phyloP scores from a whole-genome alignment of 192 early-diverging fungal species.

The Thamnidium elegans region DNA sequence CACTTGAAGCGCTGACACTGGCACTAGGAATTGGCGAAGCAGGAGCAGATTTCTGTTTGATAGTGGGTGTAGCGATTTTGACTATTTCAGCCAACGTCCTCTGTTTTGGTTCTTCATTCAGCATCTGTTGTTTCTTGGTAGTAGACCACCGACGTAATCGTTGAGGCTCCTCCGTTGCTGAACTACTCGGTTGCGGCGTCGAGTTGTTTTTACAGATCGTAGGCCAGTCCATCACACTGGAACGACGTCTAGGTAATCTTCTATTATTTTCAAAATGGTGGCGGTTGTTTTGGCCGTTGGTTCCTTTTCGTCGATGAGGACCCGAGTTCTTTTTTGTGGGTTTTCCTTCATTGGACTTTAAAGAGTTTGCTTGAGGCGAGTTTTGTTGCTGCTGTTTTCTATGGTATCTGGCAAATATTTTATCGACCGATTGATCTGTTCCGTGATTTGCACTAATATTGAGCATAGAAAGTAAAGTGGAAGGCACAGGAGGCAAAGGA shows the following conservation, averaged over 20 bases:
- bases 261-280: background rate
- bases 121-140: constrained; percentile 2
- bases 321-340: background rate
- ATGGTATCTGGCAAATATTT: background rate
- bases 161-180: background rate
- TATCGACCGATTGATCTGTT: background rate
- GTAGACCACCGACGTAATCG: constrained; percentile 27
- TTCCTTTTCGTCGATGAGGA: background rate
- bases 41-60: background rate
- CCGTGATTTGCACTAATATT: background rate
- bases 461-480: background rate
- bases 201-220: background rate
- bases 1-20: too few relatives aligned
- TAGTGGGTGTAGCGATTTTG: background rate
- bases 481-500: constrained; percentile 6
- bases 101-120: constrained; percentile 9
- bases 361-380: too few relatives aligned
- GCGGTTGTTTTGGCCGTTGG: background rate
- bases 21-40: too few relatives aligned
- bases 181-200: background rate
- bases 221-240: background rate
- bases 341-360: background rate
- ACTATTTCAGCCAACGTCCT: constrained; percentile 28
- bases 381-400: background rate
- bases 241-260: background rate